Conservation (phyloP, 148 eudicot genomes). For the Polygonum maritimum region DNA sequence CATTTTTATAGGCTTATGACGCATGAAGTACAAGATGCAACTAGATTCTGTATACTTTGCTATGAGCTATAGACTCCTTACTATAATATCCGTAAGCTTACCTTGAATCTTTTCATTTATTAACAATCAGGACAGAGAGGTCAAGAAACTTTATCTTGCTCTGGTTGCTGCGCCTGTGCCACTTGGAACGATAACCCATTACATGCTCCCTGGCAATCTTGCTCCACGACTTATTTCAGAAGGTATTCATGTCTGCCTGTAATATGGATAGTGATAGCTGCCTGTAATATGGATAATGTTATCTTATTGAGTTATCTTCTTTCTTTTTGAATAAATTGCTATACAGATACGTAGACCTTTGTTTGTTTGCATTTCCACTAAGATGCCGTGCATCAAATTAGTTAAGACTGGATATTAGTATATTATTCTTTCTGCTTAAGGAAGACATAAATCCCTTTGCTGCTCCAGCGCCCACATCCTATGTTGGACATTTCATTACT, state of each 20-base stretch:
- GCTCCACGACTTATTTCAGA: slow-evolving; percentile 82
- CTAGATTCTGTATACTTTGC: background rate
- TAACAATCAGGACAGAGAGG: slow-evolving; percentile 55
- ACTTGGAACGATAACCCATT: slow-evolving; percentile 66
- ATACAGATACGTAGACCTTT: background rate
- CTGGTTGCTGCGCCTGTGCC: slow-evolving; percentile 83
- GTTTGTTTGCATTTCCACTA: too few species aligned
- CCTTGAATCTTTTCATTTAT: background rate
- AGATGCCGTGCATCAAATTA: background rate
- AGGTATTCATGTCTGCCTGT: slow-evolving; percentile 31
- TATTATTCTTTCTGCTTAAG: background rate
- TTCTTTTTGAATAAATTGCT: background rate
- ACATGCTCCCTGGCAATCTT: slow-evolving; percentile 65
- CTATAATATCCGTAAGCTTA: background rate
- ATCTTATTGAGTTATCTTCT: background rate
- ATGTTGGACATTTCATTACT: background rate
- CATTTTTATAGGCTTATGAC: background rate
- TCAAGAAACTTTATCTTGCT: slow-evolving; percentile 87
- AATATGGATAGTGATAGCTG: background rate
- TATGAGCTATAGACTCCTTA: background rate
- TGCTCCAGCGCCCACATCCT: background rate
- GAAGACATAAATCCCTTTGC: background rate
- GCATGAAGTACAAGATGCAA: background rate
- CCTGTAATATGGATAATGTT: too few species aligned
- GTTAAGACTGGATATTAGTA: background rate